phyloP scores from a whole-genome alignment of 1,284 basidiomycete species.

The Pholiota adiposa region DNA sequence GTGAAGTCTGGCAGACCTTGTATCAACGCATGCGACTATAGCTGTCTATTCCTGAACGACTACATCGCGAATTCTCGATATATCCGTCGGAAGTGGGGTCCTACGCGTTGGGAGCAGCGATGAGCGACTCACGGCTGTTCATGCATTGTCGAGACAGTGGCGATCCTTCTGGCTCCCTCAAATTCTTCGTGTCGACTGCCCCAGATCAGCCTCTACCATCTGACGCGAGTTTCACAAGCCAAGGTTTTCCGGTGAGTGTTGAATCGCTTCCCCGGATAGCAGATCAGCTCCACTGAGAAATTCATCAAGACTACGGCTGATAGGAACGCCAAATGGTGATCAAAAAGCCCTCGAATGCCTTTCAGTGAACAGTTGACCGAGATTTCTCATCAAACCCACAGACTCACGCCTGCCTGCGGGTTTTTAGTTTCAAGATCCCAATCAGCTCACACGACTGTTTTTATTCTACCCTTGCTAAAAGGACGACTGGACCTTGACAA shows the following conservation, averaged over 20 bases:
- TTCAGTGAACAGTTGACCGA: neutral
- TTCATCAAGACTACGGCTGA: constrained; percentile 20
- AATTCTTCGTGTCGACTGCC: constrained; percentile 65
- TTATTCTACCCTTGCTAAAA: neutral
- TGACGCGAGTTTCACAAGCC: constrained; percentile 16
- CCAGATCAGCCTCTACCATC: constrained; percentile 39
- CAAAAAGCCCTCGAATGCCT: neutral
- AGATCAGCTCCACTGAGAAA: constrained; percentile 17
- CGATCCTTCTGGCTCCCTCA: constrained; percentile 68
- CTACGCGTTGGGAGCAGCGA: constrained; percentile 61
- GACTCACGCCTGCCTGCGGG: constrained; percentile 9
- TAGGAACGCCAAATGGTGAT: constrained; percentile 23
- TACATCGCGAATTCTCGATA: constrained; percentile 64
- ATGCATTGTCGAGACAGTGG: constrained; percentile 65
- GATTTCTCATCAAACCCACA: constrained; percentile 7
- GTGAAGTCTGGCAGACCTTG: neutral
- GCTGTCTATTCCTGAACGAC: constrained; percentile 78
- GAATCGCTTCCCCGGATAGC: constrained; percentile 3
- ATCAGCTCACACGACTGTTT: constrained; percentile 7
- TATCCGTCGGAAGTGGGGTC: constrained; percentile 77
- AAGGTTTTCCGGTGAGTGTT: constrained; percentile 22
- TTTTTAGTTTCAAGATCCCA: constrained; percentile 3
- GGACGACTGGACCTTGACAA: neutral
- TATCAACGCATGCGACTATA: constrained; percentile 31
- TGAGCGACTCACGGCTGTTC: constrained; percentile 63